Base-by-base conservation (phyloP, 2,329 filamentous ascomycete genomes). In the Colletotrichum sp. region DNA sequence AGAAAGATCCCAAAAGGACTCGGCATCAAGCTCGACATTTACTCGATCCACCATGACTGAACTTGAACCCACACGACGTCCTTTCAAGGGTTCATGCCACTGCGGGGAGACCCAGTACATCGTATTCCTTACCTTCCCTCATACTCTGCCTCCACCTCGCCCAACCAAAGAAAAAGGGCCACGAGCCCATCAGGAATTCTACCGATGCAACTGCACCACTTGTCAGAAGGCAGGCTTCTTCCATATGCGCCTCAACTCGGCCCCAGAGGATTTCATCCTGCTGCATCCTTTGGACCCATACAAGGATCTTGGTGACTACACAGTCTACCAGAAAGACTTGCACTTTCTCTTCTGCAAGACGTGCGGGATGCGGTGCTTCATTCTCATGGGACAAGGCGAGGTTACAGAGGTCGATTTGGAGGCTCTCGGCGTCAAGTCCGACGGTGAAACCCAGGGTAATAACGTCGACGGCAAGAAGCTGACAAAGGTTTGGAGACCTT, bases 191-290 rank as follows among this genome's bases (percentile, higher is more conserved):
- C 81, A 84, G 71, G 65, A 76, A 68, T 72, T 86, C 72, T 83
- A 85, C 81, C 81, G 85, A 77, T 90, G 88, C 83, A 90, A 90
- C 77, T 90, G 88, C 80, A 86, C 81, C 13, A 84, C 86, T 13
- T 90, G 88, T 80, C 86, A 89, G 65, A 90, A 90, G 78, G 83
- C 86, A 76, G 85, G 84, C 16, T 83, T 87, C 74, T 86, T 89
- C 77, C 88, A 90, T 79, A 80, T 87, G 60, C 86, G 88, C 13
- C 82, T 86, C 12, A 80, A 77, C 59, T 77, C 76, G 36, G 52
- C 77, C 15, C 78, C 80, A 21, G 80, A 85, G 18, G 87, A 90
- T 80, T 90, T 90, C 79, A 79, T 87, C 9, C 84, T 90, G 12
- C 82, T 88, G 4, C 85, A 84, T 4, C 88, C 89, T 0, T 67